Percentiles rank a stretch among this genome's conserved stretches.
These are phyloP conservation scores for Penicillium glabrum DNA, from an alignment of 2,329 filamentous ascomycete species.

Conservation along the genomic window DNA sequence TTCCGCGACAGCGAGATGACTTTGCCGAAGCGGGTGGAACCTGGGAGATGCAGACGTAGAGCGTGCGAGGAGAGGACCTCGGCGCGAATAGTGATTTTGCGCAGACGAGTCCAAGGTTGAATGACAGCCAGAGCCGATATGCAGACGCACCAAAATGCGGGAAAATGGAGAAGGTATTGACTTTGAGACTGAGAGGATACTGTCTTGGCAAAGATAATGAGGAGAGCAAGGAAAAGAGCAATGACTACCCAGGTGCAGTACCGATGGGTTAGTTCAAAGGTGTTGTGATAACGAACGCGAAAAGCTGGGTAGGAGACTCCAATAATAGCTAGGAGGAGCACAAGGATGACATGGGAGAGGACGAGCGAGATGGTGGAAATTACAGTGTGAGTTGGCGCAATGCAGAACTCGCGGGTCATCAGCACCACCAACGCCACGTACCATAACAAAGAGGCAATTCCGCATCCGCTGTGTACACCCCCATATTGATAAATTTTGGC, in stretches of 20 bases:
- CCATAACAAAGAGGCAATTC: constrained; percentile 2
- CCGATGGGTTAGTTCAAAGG: not conserved
- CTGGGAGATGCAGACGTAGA: not conserved
- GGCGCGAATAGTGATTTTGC: not conserved
- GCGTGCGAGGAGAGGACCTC: not conserved
- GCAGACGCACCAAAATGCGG: not conserved
- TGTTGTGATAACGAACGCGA: not conserved
- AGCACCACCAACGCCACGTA: constrained; percentile 3
- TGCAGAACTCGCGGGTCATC: not conserved
- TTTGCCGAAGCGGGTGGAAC: constrained; percentile 26
- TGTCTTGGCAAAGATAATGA: not conserved
- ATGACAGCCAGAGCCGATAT: not conserved
- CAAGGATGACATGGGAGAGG: not conserved
- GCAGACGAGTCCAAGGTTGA: not conserved
- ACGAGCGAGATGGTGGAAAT: not conserved
- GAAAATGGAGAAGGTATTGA: not conserved
- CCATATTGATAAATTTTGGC: constrained; percentile 5
- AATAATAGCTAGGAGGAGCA: not conserved
- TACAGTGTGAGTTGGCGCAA: not conserved
- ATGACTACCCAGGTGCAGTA: not conserved
- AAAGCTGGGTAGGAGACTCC: not conserved
- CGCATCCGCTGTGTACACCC: constrained; percentile 8
- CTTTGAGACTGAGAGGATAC: not conserved
- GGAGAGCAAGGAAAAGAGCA: not conserved
- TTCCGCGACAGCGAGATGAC: constrained; percentile 61